Evolutionary conservation across 176 grass and related monocot species (phyloP), one percentile per base, ranked within the genome.

Genomic region (Oryza meyeriana): DNA sequence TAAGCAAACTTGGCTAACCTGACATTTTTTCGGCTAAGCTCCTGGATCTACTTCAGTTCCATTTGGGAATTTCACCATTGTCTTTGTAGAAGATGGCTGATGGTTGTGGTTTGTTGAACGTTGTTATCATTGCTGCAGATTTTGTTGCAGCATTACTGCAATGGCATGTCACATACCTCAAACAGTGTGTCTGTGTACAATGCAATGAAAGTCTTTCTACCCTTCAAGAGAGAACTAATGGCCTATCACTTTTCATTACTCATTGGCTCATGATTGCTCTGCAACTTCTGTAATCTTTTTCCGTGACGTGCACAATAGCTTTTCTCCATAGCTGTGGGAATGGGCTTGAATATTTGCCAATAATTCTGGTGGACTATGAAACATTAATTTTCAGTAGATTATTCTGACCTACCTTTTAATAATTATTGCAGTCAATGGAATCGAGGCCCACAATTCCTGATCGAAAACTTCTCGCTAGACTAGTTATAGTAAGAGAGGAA

Each of bases 401-500:
- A 58, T 59, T 44, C 4, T 89, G n/a, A 58, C 3, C 20, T 73
- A 25, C n/a, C 55, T 35, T 70, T 84, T 76, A 3, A 12, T 63
- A 57, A 61, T 27, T 57, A 63, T 67, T 79, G 33, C 69, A 98
- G 95, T 88, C 83, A 64, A 98, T 98, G 95, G 95, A 95, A 83
- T 82, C 84, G 12, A 93, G 90, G 72, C 86, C 89, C 67, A 87
- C 48, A 34, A 71, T 98, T 88, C 88, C 82, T 29, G 96, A 98
- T 76, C 77, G 89, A 67, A 95, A 95, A 48, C 86, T 98, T 87
- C 86, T 95, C 72, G 96, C 87, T 34, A 93, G 96, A 72, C 83
- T 95, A 81, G 92, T 98, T 85, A 88, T 95, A 71, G 81, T 95
- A 76, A 90, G 96, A 73, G 92, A 98, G 71, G 92, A 98, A 87